A percentile compares a stretch with the other conserved stretches of the same genome.
These are phyloP conservation scores for Tricladium varicosporioides DNA, from an alignment of 2,329 filamentous ascomycete genomes.

Conservation along the genomic window DNA sequence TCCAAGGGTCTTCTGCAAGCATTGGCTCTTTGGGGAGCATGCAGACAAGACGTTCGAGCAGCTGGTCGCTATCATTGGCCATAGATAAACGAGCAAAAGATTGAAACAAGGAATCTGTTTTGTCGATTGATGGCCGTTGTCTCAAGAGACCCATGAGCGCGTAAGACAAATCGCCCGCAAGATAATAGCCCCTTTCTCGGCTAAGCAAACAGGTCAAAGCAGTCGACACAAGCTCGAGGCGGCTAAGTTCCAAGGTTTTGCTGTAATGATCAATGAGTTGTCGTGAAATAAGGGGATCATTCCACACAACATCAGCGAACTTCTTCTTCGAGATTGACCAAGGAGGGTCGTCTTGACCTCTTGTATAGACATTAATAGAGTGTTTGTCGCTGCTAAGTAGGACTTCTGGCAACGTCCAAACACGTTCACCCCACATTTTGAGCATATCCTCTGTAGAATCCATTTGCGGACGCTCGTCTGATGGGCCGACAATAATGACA, in stretches of 20 bases:
- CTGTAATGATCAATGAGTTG: conserved; percentile 33
- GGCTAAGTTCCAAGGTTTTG: conserved; percentile 26
- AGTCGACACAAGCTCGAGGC: conserved; percentile 28
- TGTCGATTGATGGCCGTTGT: conserved; percentile 25
- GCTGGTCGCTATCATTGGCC: conserved; percentile 33
- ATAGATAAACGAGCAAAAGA: conserved; percentile 34
- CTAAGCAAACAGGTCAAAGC: conserved; percentile 27
- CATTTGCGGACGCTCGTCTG: not conserved
- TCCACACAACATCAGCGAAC: conserved; percentile 15
- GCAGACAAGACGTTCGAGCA: conserved; percentile 34
- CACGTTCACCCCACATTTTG: conserved; percentile 6
- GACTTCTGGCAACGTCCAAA: conserved; percentile 18
- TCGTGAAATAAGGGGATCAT: not conserved
- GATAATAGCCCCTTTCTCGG: conserved; percentile 10
- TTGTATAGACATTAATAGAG: conserved; percentile 1
- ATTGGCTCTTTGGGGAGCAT: conserved; percentile 14
- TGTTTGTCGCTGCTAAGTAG: conserved; percentile 5
- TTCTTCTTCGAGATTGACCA: conserved; percentile 5
- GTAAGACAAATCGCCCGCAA: conserved; percentile 29
- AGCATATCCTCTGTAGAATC: not conserved
- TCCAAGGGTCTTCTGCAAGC: no score
- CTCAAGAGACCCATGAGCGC: conserved; percentile 33
- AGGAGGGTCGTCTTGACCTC: not conserved
- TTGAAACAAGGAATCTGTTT: conserved; percentile 30
- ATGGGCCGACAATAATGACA: conserved; percentile 11